Evolutionary conservation across 139 green algal genomes (phyloP), one percentile per base, ranked within the genome.

Genomic region (Chlamydomonas schloesseri): DNA sequence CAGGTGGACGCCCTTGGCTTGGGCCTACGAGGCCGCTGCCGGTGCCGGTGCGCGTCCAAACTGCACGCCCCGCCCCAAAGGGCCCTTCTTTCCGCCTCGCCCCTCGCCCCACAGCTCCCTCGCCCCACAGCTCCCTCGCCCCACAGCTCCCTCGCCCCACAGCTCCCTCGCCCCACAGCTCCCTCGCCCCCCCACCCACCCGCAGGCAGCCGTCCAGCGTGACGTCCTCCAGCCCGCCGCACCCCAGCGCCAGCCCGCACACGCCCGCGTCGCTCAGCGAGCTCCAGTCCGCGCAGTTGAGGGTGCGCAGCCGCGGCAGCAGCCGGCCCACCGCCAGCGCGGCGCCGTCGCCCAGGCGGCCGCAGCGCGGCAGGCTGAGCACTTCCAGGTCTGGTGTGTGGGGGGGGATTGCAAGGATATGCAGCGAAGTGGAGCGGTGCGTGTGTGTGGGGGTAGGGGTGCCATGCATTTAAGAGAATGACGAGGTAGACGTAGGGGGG

Each of bases 171-270:
- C n/a, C n/a, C n/a, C 42, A 8, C 42, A 50, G 42, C 42, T 50
- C 42, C 42, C 42, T 13, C n/a, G 50, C 70, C 36, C 42, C 36
- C 33, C 0, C 46, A 34, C 76, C 0, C 36, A 84, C 77, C 78
- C 78, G 11, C 23, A 84, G 68, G 60, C 78, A 84, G 42, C 78
- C 78, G 20, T 84, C 78, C 64, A 84, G 37, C 18, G 64, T 67
- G 17, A 84, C 26, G 24, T 84, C 78, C 42, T 84, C 78, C 60
- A 84, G 62, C 17, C 31, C 14, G 2, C 28, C 46, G 60, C 78
- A 84, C 23, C 78, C 78, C 42, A 4, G 8, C 28, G 78, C 78
- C 42, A 84, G 18, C 10, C 28, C 60, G 13, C 9, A n/a, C 64
- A 84, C 78, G 4, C 78, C 78, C 20, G 21, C 64, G 34, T 74